Conservation (phyloP, 2,329 filamentous ascomycete species). For the Apiospora malaysiana region DNA sequence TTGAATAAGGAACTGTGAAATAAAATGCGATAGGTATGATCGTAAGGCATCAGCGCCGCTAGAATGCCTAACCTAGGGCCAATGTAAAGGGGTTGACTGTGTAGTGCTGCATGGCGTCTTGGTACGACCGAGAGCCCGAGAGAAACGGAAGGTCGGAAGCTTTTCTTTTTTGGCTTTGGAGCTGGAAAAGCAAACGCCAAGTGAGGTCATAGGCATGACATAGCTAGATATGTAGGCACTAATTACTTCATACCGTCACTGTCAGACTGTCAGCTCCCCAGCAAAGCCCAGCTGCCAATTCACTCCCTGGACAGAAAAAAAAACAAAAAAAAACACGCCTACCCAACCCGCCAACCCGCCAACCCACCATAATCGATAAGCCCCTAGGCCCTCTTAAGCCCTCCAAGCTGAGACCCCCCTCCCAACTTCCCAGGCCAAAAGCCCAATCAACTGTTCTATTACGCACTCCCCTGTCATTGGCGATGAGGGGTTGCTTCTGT, state of each 20-base stretch:
- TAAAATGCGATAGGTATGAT: no score
- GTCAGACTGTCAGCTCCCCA: not conserved
- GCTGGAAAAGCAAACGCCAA: not conserved
- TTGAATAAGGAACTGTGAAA: no score
- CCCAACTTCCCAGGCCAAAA: not conserved
- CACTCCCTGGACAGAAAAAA: not conserved
- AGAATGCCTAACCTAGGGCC: not conserved
- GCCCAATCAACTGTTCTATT: slow-evolving; percentile 3
- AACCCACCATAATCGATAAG: slow-evolving; percentile 11
- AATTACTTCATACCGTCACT: not conserved
- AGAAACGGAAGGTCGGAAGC: not conserved
- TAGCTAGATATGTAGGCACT: no score
- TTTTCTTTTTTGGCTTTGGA: not conserved
- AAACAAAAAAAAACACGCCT: not conserved
- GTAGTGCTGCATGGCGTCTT: not conserved
- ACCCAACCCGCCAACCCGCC: no score
- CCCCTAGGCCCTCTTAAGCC: not conserved
- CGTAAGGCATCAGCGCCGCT: not conserved
- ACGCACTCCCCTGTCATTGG: slow-evolving; percentile 16
- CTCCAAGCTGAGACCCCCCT: no score
- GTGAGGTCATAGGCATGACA: slow-evolving; percentile 9
- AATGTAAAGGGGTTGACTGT: no score
- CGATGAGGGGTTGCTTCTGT: slow-evolving; percentile 9
- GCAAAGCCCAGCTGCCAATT: not conserved
- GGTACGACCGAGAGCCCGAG: slow-evolving; percentile 3